phyloP scores from a whole-genome alignment of 2,329 filamentous ascomycete genomes.

The Colletotrichum karsti region DNA sequence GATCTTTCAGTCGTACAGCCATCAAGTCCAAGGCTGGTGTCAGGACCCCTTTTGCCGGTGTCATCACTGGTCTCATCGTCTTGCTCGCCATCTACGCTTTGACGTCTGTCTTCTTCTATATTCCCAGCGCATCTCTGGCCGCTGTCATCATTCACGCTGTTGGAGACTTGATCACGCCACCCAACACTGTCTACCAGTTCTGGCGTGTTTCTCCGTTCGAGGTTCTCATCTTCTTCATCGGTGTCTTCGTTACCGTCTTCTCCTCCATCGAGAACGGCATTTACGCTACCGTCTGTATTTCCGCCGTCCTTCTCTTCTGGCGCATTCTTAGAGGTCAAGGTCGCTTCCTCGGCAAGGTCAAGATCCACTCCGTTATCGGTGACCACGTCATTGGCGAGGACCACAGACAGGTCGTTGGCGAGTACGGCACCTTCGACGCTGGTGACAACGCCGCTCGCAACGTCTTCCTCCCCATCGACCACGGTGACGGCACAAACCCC shows the following conservation, averaged over 20 bases:
- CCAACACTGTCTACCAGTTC: constrained; percentile 92
- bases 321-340: constrained; percentile 85
- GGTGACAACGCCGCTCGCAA: constrained; percentile 66
- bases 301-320: constrained; percentile 81
- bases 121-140: constrained; percentile 81
- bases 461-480: constrained; percentile 87
- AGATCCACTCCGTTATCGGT: constrained; percentile 84
- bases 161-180: constrained; percentile 88
- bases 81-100: constrained; percentile 90
- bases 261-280: constrained; percentile 90
- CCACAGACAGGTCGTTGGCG: constrained; percentile 51
- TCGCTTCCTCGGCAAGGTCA: constrained; percentile 83
- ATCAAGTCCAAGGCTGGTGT: constrained; percentile 98
- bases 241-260: constrained; percentile 91
- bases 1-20: constrained; percentile 94
- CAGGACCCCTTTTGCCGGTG: constrained; percentile 87
- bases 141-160: constrained; percentile 97
- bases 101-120: constrained; percentile 91
- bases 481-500: constrained; percentile 91
- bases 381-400: constrained; percentile 77
- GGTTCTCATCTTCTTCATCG: constrained; percentile 90
- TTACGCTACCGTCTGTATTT: constrained; percentile 84
- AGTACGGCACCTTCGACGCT: constrained; percentile 66
- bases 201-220: constrained; percentile 94
- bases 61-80: constrained; percentile 87